A percentile compares a stretch with the other conserved stretches of the same genome.
Conservation (phyloP, 371 early-diverging fungal species). For the Zopfochytrium polystomum region DNA sequence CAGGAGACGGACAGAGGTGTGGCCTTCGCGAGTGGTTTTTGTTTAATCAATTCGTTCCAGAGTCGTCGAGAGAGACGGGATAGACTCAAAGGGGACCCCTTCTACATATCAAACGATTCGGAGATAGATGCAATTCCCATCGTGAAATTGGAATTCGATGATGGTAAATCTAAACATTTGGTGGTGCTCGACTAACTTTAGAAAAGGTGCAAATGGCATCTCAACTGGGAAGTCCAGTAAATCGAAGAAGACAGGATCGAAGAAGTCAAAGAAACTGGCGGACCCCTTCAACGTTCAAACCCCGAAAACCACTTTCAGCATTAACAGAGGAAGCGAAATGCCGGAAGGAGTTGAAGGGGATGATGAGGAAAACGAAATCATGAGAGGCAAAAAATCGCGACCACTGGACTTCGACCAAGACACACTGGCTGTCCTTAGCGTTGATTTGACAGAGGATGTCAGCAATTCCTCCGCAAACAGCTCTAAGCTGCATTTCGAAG, state of each 20-base stretch:
- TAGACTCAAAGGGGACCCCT: constrained; percentile 68
- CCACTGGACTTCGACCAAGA: constrained; percentile 25
- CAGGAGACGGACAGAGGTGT: background rate
- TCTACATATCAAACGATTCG: constrained; percentile 62
- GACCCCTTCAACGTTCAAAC: background rate
- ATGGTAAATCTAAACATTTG: constrained; percentile 28
- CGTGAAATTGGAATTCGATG: constrained; percentile 68
- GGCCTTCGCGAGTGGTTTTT: background rate
- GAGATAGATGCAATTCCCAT: constrained; percentile 83
- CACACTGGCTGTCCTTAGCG: constrained; percentile 34
- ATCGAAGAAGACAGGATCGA: constrained; percentile 37
- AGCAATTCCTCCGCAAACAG: background rate
- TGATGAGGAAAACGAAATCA: background rate
- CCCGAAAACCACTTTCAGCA: constrained; percentile 10
- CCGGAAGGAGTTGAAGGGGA: constrained; percentile 15
- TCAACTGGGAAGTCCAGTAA: constrained; percentile 27
- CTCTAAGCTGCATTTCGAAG: constrained; percentile 15
- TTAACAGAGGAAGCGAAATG: constrained; percentile 38
- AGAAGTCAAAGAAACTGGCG: constrained; percentile 28
- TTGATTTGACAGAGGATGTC: constrained; percentile 28
- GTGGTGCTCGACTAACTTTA: background rate
- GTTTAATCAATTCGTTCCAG: constrained; percentile 23
- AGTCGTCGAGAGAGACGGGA: constrained; percentile 62
- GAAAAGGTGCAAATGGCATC: constrained; percentile 1
- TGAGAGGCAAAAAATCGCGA: constrained; percentile 9